Conservation (phyloP, 352 stramenopile species). For the Globisporangium nodosum region DNA sequence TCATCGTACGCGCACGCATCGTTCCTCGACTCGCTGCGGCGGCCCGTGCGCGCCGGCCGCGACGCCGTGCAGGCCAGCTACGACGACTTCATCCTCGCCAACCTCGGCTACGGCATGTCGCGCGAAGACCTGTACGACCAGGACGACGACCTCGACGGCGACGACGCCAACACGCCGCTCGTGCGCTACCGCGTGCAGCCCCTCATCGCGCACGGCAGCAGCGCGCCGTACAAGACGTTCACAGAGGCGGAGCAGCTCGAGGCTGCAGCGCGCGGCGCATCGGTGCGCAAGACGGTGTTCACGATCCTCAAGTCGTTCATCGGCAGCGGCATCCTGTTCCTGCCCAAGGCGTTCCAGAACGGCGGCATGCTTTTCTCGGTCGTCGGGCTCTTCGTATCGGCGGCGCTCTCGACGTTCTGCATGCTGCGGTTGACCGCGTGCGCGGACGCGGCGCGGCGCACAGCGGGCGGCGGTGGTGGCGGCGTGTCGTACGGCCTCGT, state of each 20-base stretch:
- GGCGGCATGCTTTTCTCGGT: constrained; percentile 66
- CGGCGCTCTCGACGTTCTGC: constrained; percentile 47
- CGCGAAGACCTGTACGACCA: constrained; percentile 28
- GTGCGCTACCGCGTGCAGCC: constrained; percentile 13
- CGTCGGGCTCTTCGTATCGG: constrained; percentile 35
- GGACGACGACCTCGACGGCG: constrained; percentile 14
- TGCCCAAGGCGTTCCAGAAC: constrained; percentile 62
- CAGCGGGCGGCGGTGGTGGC: background rate
- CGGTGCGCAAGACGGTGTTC: constrained; percentile 50
- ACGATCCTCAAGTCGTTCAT: constrained; percentile 74
- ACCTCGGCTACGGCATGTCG: constrained; percentile 29
- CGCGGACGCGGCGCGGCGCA: constrained; percentile 32
- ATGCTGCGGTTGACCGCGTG: constrained; percentile 57
- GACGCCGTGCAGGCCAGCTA: constrained; percentile 43
- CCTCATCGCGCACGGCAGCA: constrained; percentile 16
- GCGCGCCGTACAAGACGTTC: constrained; percentile 6
- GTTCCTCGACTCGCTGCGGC: constrained; percentile 35
- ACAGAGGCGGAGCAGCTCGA: constrained; percentile 11
- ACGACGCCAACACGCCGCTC: constrained; percentile 36
- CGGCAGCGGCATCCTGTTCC: constrained; percentile 60
- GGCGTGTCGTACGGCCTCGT: constrained; percentile 57
- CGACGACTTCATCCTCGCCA: constrained; percentile 50
- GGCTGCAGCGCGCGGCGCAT: constrained; percentile 19
- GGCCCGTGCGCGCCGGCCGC: constrained; percentile 6
- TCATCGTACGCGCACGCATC: constrained; percentile 39